These are phyloP conservation scores for Eimeria praecox DNA, from an alignment of 169 alveolate genomes.

Conservation along the genomic window DNA sequence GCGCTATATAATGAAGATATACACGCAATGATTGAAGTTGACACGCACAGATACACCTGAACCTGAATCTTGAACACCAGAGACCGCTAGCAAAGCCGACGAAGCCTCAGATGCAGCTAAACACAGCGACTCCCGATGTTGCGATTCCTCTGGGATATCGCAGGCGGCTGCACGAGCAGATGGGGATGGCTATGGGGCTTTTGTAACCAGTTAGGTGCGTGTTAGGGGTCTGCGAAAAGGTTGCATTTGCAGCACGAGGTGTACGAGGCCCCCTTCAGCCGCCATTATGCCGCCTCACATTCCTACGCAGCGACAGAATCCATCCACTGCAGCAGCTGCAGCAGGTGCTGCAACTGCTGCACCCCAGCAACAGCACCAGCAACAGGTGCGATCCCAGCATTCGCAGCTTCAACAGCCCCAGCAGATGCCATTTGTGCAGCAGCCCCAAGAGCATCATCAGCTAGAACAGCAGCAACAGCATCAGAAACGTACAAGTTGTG, in stretches of 20 bases:
- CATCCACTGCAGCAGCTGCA: slow-evolving; percentile 16
- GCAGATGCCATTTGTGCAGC: not conserved
- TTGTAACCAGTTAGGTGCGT: not conserved
- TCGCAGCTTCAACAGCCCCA: slow-evolving; percentile 33
- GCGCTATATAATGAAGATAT: not conserved
- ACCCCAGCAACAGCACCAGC: not conserved
- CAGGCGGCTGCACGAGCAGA: not conserved
- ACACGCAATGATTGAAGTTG: not conserved
- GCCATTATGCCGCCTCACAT: not conserved
- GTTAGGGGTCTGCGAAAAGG: not conserved
- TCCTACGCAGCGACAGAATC: not conserved
- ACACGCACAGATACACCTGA: not conserved
- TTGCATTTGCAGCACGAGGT: not conserved
- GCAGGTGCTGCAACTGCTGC: not conserved
- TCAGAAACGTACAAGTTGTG: too few species aligned
- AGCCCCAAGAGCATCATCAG: slow-evolving; percentile 2
- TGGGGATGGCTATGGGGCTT: not conserved
- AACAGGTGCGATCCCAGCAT: not conserved
- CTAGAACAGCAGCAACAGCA: not conserved
- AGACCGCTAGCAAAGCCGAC: not conserved
- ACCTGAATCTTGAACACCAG: not conserved
- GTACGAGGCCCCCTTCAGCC: not conserved
- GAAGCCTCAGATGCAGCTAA: not conserved
- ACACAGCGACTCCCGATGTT: not conserved
- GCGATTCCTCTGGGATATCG: not conserved